A percentile compares a stretch with the other conserved stretches of the same genome.
These are phyloP conservation scores for Globisporangium megalacanthum DNA, from an alignment of 352 stramenopile genomes.

Conservation along the genomic window DNA sequence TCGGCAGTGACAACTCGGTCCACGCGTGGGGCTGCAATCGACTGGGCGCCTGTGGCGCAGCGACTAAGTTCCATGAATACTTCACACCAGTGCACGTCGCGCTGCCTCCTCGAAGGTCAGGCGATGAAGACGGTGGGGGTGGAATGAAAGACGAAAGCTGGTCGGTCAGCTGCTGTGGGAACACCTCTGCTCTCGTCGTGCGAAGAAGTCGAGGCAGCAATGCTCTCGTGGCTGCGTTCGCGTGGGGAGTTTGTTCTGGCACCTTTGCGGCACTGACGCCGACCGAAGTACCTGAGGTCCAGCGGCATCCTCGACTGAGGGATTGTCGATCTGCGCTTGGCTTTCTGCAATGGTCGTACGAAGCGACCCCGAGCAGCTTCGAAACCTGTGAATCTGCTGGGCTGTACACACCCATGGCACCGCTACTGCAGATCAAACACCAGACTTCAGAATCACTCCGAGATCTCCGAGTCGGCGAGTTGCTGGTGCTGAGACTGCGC, in stretches of 20 bases:
- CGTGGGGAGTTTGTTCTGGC: conserved; percentile 21
- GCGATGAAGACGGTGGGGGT: not conserved
- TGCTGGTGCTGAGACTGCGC: not conserved
- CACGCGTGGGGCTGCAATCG: conserved; percentile 38
- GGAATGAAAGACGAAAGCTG: not conserved
- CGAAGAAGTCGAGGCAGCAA: not conserved
- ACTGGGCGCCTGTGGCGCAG: conserved; percentile 28
- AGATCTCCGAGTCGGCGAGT: not conserved
- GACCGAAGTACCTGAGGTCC: conserved; percentile 3
- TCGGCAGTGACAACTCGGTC: conserved; percentile 16
- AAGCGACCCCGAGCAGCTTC: not conserved
- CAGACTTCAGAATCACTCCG: not conserved
- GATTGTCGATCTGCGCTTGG: conserved; percentile 7
- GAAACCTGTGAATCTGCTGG: not conserved
- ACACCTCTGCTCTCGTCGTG: conserved; percentile 17
- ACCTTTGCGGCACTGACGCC: conserved; percentile 1
- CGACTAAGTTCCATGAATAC: conserved; percentile 43
- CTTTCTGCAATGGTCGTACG: conserved; percentile 5
- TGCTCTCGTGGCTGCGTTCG: conserved; percentile 10
- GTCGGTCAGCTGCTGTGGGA: conserved; percentile 17
- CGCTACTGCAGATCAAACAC: not conserved
- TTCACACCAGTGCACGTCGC: conserved; percentile 29
- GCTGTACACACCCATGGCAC: not conserved
- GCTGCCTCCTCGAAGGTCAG: conserved; percentile 2
- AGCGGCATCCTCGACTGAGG: not conserved